phyloP scores from a whole-genome alignment of 2,329 filamentous ascomycete species.

The Sporothrix luriei region DNA sequence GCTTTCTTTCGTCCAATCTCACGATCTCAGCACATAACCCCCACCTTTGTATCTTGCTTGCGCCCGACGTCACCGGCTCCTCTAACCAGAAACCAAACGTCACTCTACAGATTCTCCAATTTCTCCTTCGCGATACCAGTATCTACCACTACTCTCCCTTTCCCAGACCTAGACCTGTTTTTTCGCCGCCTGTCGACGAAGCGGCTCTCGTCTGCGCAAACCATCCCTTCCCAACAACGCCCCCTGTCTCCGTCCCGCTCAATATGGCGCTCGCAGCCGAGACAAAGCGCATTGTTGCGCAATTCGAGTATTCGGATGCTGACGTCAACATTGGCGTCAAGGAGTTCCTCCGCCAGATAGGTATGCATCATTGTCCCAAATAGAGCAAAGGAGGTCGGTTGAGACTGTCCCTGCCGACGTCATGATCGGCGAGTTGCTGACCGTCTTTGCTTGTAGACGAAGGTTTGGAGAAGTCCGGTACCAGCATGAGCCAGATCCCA shows the following conservation, averaged over 20 bases:
- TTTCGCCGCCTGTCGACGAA: constrained; percentile 49
- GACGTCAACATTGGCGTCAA: constrained; percentile 78
- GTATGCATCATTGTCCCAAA: constrained; percentile 44
- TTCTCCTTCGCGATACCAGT: constrained; percentile 56
- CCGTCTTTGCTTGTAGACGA: constrained; percentile 59
- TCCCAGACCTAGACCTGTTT: constrained; percentile 42
- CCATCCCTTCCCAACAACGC: constrained; percentile 57
- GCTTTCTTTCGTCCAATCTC: neutral
- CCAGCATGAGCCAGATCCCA: constrained; percentile 90
- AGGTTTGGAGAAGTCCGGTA: constrained; percentile 75
- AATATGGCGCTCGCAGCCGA: constrained; percentile 68
- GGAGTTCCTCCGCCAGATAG: constrained; percentile 86
- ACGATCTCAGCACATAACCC: neutral
- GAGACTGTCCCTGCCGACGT: neutral
- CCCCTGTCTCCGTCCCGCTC: constrained; percentile 58
- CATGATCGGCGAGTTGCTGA: neutral
- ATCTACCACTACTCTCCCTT: constrained; percentile 46
- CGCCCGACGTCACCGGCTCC: constrained; percentile 28
- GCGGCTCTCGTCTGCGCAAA: constrained; percentile 56
- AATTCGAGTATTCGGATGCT: constrained; percentile 81
- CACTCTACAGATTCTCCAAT: constrained; percentile 44
- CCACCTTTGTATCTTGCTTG: neutral
- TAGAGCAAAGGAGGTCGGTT: too few relatives aligned
- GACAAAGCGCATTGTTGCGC: constrained; percentile 75
- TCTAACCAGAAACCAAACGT: constrained; percentile 22